phyloP scores from a whole-genome alignment of 2,329 filamentous ascomycete genomes.

The Fusarium lyarnte region DNA sequence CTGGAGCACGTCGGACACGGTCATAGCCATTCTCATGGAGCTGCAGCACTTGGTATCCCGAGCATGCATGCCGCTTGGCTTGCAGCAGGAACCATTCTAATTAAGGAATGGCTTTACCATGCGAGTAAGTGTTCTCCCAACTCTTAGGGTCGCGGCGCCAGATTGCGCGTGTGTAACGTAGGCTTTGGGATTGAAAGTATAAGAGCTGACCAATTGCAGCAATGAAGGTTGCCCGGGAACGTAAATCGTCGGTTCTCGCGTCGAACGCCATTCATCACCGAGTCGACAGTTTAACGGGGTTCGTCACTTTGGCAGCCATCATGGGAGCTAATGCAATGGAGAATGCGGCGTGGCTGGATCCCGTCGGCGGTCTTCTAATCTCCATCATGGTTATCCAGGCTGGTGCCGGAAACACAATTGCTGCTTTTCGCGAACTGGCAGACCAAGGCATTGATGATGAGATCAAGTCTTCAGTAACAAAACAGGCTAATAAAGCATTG shows the following conservation, averaged over 20 bases:
- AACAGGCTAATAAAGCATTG: conserved; percentile 70
- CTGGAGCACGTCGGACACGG: conserved; percentile 69
- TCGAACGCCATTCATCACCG: conserved; percentile 98
- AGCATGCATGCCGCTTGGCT: conserved; percentile 96
- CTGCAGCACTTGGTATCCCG: conserved; percentile 63
- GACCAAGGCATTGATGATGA: conserved; percentile 90
- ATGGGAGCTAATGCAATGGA: conserved; percentile 87
- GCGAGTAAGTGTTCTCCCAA: conserved; percentile 76
- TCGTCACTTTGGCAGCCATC: conserved; percentile 91
- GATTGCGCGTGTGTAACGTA: not conserved
- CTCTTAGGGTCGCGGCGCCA: not conserved
- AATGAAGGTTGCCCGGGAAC: conserved; percentile 93
- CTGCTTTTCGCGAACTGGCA: conserved; percentile 87
- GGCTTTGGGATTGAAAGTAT: not conserved
- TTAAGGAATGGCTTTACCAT: conserved; percentile 98
- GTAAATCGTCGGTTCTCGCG: conserved; percentile 93
- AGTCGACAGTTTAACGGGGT: conserved; percentile 92
- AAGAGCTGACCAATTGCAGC: conserved; percentile 61
- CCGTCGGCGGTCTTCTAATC: conserved; percentile 91
- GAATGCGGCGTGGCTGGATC: conserved; percentile 91
- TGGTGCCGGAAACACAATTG: conserved; percentile 84
- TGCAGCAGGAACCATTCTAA: conserved; percentile 84
- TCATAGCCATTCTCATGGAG: conserved; percentile 71
- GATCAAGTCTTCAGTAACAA: conserved; percentile 76
- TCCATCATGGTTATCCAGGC: conserved; percentile 93